Evolutionary conservation across 2,329 filamentous ascomycete species (phyloP).

Genomic region (Colletotrichum chrysophilum): DNA sequence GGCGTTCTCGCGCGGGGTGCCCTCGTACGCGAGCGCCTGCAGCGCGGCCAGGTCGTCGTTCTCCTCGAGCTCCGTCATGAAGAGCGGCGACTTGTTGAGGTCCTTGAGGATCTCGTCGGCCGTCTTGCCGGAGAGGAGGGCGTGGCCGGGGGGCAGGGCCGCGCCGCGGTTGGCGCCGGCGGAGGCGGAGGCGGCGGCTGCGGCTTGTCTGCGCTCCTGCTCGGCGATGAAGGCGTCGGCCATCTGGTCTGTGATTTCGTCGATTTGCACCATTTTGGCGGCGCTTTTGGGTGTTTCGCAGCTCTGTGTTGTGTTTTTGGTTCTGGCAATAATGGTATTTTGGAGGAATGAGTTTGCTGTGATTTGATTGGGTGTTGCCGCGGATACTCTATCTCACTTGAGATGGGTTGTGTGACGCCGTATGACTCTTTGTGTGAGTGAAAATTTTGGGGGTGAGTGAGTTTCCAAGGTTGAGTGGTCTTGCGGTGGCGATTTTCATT

Average conservation of each 20-base stretch:
- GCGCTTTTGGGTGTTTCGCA: not conserved
- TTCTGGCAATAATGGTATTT: not conserved
- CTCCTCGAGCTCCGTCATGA: conserved; percentile 93
- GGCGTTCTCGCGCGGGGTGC: conserved; percentile 82
- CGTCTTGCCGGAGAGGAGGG: conserved; percentile 44
- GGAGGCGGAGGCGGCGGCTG: not conserved
- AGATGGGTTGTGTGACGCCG: not conserved
- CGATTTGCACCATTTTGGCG: conserved; percentile 31
- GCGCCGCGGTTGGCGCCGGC: conserved; percentile 37
- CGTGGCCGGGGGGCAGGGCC: conserved; percentile 51
- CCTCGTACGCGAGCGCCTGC: conserved; percentile 90
- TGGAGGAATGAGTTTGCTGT: not conserved
- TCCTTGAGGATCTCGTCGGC: conserved; percentile 62
- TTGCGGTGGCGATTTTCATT: conserved; percentile 17
- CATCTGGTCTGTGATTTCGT: conserved; percentile 48
- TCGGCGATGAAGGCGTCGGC: conserved; percentile 34
- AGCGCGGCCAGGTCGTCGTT: conserved; percentile 87
- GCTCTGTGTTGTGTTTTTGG: not conserved
- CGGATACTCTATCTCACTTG: not conserved
- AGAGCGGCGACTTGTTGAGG: conserved; percentile 74
- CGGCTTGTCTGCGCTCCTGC: not conserved
- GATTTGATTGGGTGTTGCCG: not conserved
- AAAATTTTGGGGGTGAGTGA: conserved; percentile 8
- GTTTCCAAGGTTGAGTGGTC: not conserved
- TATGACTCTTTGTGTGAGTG: not conserved